Evolutionary conservation across 2,329 filamentous ascomycete genomes (phyloP), one percentile per base, ranked within the genome.

Genomic region (Pseudogymnoascus sp.): DNA sequence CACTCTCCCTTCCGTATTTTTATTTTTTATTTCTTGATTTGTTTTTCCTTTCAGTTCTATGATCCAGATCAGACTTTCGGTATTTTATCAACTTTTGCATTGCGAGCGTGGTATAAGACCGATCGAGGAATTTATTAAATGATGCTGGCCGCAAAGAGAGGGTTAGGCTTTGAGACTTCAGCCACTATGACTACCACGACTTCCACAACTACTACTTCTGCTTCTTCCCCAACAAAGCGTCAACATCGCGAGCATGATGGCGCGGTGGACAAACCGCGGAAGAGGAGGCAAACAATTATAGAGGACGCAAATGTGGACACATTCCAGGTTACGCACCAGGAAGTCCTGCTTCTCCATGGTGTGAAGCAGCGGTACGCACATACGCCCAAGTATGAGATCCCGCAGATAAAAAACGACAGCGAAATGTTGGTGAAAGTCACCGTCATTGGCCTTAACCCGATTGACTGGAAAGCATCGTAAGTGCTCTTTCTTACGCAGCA

Each of bases 391-490:
- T 77, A 84, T 68, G 70, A 74, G 1, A 72, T 85, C 5, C 84
- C 84, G 11, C 72, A 69, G 1, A 67, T 79, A 73, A 78, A 60
- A 75, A 76, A 46, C 85, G 87, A 90, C 68, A 74, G 65, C 59
- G 70, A 90, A 69, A 76, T 90, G 4, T 75, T 90, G 4, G 81
- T 90, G n/a, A 82, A 82, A 70, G 82, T 85, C 1, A 76, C 81
- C 38, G 69, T 65, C 6, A 61, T 90, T 68, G 89, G 89, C 0
- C 75, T 92, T 38, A 92, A 92, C 69, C 89, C 89, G 0, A 89
- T 92, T 62, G 89, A 92, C 72, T 92, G 89, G 89, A 92, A 92
- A 76, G 82, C 85, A 64, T 85, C 87, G 87, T 89, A 76, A 70
- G 78, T 89, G 1, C 75, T 0, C 87, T 91, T 61, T 88, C 90